Percentiles rank a stretch among this genome's conserved stretches.
Evolutionary conservation across 352 stramenopile genomes (phyloP).

Genomic region (Globisporangium mamillatum): DNA sequence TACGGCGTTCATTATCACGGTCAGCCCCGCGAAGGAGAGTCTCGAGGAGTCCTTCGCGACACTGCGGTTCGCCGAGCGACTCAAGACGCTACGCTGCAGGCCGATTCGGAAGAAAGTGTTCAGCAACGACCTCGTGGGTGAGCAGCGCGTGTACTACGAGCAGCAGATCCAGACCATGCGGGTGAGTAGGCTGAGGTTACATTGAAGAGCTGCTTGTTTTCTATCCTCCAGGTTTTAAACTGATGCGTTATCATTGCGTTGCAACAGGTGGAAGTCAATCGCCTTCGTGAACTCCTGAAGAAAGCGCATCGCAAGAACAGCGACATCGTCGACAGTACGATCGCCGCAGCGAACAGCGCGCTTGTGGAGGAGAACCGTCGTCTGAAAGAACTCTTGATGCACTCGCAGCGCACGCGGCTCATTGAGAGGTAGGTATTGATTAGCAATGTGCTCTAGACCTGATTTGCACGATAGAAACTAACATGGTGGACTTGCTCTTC

Average conservation of each 20-base stretch:
- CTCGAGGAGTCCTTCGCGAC: slow-evolving; percentile 72
- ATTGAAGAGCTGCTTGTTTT: background rate
- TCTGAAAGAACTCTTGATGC: slow-evolving; percentile 54
- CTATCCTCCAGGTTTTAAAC: background rate
- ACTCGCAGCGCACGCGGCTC: slow-evolving; percentile 46
- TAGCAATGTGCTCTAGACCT: no score
- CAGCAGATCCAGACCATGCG: slow-evolving; percentile 69
- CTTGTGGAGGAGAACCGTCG: slow-evolving; percentile 63
- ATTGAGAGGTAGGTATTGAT: slow-evolving; percentile 31
- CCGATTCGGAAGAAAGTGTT: slow-evolving; percentile 54
- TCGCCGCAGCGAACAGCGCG: slow-evolving; percentile 34
- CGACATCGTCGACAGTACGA: slow-evolving; percentile 22
- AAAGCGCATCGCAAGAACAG: slow-evolving; percentile 37
- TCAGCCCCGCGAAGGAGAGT: slow-evolving; percentile 49
- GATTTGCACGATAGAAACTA: background rate
- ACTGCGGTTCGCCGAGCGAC: slow-evolving; percentile 62
- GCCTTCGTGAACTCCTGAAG: slow-evolving; percentile 46
- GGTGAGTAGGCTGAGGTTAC: slow-evolving; percentile 20
- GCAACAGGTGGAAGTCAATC: slow-evolving; percentile 51
- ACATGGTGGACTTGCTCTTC: background rate
- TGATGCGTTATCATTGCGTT: background rate
- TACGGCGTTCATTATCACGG: slow-evolving; percentile 66
- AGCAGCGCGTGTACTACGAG: slow-evolving; percentile 65
- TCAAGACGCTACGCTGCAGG: slow-evolving; percentile 53
- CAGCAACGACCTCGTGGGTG: slow-evolving; percentile 45